Evolutionary conservation across 208 protist species (phyloP).

Genomic region (Acanthamoeba sp.): DNA sequence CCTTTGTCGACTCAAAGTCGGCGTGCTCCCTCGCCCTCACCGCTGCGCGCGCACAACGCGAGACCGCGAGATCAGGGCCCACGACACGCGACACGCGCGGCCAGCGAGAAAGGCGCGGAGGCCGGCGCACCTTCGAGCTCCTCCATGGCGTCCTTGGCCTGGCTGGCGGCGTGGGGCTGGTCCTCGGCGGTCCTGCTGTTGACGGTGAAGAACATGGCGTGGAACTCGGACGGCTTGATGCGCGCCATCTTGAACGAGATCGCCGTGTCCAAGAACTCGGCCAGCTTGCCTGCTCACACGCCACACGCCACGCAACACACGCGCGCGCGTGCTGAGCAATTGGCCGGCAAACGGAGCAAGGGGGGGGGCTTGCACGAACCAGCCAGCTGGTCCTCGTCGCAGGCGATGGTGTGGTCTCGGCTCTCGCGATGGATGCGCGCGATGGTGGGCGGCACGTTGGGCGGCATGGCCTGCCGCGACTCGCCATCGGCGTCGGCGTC

Average conservation of each 20-base stretch:
- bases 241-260: slow-evolving; percentile 23
- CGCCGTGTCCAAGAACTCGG: slow-evolving; percentile 65
- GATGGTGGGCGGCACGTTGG: slow-evolving; percentile 1
- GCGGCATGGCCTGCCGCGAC: not conserved
- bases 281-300: slow-evolving; percentile 19
- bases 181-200: not conserved
- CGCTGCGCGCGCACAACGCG: not conserved
- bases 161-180: not conserved
- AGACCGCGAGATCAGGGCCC: not conserved
- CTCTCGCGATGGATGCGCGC: slow-evolving; percentile 43
- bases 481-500: not conserved
- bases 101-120: not conserved
- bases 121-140: slow-evolving; percentile 48
- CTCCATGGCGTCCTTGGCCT: slow-evolving; percentile 67
- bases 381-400: slow-evolving; percentile 19
- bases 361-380: not conserved
- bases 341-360: no score
- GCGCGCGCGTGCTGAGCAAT: no score
- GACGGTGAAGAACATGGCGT: slow-evolving; percentile 67
- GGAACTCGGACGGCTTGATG: slow-evolving; percentile 63
- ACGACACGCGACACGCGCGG: not conserved
- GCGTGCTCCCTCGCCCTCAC: not conserved
- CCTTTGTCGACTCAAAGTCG: slow-evolving; percentile 70
- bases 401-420: slow-evolving; percentile 32
- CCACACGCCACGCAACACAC: not conserved